These are phyloP conservation scores for Plasmodium inui DNA, from an alignment of 169 alveolate genomes.

Conservation along the genomic window DNA sequence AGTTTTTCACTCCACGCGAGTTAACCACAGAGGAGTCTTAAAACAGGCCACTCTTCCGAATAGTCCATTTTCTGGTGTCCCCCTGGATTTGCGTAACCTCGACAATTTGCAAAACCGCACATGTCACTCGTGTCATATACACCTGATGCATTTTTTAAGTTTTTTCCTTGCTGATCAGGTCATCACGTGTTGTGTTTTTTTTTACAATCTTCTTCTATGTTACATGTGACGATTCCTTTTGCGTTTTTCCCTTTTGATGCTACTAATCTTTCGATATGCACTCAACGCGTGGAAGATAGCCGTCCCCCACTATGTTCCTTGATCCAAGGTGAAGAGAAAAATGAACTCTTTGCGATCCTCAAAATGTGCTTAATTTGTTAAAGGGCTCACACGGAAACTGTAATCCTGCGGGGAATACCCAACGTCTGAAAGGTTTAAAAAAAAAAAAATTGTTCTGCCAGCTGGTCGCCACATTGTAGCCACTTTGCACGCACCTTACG, in stretches of 20 bases:
- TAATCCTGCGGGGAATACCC: not conserved
- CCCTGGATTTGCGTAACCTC: not conserved
- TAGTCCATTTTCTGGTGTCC: not conserved
- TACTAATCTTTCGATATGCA: not conserved
- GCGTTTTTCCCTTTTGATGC: not conserved
- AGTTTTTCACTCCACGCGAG: not conserved
- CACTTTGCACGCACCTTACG: not conserved
- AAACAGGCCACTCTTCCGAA: not conserved
- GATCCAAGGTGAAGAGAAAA: not conserved
- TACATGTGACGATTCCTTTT: not conserved
- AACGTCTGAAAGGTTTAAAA: not conserved
- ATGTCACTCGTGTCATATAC: not conserved
- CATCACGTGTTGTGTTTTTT: too few relatives aligned
- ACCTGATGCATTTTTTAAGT: not conserved
- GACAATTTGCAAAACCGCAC: not conserved
- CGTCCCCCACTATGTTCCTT: not conserved
- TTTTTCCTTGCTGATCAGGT: too few relatives aligned
- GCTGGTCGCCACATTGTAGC: not conserved
- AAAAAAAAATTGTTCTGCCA: too few relatives aligned
- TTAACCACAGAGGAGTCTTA: not conserved
- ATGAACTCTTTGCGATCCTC: not conserved
- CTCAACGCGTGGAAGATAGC: not conserved
- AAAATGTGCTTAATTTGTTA: not conserved
- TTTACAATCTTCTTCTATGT: too few relatives aligned
- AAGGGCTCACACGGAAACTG: not conserved